Evolutionary conservation across 441 rosid species (phyloP).

Genomic region (Populus trichocarpa): DNA sequence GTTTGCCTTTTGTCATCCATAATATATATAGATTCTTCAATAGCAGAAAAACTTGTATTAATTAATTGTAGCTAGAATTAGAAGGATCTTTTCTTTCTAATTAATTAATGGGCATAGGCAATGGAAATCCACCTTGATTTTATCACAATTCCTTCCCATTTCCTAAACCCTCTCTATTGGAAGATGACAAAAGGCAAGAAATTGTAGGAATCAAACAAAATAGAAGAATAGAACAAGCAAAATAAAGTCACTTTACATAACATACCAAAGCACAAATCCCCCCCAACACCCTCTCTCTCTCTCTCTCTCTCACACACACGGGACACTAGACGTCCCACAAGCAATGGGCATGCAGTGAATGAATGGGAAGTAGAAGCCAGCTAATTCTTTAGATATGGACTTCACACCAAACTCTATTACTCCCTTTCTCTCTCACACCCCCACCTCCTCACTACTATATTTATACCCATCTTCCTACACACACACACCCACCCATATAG

Average conservation of each 20-base stretch:
- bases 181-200: no score
- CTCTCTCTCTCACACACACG: no score
- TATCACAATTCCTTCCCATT: neutral
- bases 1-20: neutral
- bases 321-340: neutral
- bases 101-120: neutral
- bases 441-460: neutral
- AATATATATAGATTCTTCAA: neutral
- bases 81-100: neutral
- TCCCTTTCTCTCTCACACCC: slow-evolving; percentile 3
- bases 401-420: slow-evolving; percentile 21
- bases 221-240: no score
- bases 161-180: neutral
- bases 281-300: no score
- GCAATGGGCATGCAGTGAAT: neutral
- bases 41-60: neutral
- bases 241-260: no score
- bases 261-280: neutral
- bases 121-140: neutral
- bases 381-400: slow-evolving; percentile 26
- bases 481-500: no score
- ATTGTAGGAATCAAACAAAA: no score
- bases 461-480: neutral
- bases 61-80: neutral
- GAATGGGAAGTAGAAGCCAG: slow-evolving; percentile 25